Conservation (phyloP, 225 moss, liverwort and hornwort species). For the Pseudoscleropodium purum region DNA sequence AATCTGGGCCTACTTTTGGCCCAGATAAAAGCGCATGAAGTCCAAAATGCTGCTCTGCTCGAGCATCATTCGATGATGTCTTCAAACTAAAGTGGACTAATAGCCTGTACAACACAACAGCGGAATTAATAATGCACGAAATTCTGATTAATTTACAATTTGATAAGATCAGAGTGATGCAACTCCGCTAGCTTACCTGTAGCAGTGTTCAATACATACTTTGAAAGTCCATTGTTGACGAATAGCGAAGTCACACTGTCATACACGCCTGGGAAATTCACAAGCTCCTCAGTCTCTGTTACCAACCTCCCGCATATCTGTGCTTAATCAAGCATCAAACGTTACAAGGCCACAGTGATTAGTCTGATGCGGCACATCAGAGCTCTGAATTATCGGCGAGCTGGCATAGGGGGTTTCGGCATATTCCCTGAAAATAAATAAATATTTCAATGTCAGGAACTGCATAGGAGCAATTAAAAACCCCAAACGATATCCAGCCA, state of each 20-base stretch:
- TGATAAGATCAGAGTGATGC: not conserved
- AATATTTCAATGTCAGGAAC: not conserved
- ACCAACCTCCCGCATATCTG: conserved; percentile 15
- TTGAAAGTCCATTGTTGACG: not conserved
- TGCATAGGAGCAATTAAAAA: not conserved
- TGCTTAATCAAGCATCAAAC: conserved; percentile 13
- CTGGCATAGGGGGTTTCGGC: conserved; percentile 11
- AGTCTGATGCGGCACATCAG: conserved; percentile 6
- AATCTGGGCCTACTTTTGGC: conserved; percentile 3
- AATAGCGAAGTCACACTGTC: conserved; percentile 9
- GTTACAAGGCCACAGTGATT: conserved; percentile 16
- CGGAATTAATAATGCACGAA: not conserved
- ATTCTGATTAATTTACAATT: not conserved
- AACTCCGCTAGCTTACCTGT: not conserved
- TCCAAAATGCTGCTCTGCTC: conserved; percentile 1
- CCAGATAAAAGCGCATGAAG: not conserved
- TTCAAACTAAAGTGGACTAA: conserved; percentile 1
- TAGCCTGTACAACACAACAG: conserved; percentile 13
- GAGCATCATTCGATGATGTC: not conserved
- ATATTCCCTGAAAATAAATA: not conserved
- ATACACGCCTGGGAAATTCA: conserved; percentile 4
- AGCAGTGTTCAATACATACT: not conserved
- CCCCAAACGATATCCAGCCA: not conserved
- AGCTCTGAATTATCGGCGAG: conserved; percentile 18
- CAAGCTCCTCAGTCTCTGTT: conserved; percentile 16